Base-by-base conservation (phyloP, 768 basidiomycete species). In the Macrolepiota dolichaula region DNA sequence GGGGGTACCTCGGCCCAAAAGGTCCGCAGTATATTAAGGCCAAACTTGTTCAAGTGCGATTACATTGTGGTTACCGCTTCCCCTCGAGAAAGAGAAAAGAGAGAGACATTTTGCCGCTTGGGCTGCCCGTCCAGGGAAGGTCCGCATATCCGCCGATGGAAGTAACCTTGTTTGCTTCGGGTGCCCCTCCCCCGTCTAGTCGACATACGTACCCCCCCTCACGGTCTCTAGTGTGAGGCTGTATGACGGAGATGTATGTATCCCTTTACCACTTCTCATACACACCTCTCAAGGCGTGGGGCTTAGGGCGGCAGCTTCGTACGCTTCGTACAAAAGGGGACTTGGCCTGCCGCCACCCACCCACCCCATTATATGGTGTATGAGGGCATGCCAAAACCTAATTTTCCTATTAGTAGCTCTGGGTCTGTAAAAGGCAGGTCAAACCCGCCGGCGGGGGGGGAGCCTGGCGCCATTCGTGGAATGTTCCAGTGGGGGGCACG, bases 101-200 rank as follows among this genome's bases (percentile, higher is more conserved):
- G 42, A 19, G 13, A 27, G 25, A 49, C 19, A 7, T 12, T 49
- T 24, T 22, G 12, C 52, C 17, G 52, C 52, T 22, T 54, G 52
- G 24, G 52, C 38, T 52, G 27, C 27, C 51, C 51, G 51, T 32
- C 32, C 37, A 35, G 52, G 37, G 22, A 36, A 37, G 22, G 35
- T 24, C 52, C 52, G 52, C 22, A 24, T 25, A 22, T 54, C 52
- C 52, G 52, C 52, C 52, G 52, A 54, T 37, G 36, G 52, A 54
- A 37, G 52, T 37, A 24, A 15, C 19, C 35, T 54, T 54, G 52
- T 40, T 36, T 32, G 29, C 29, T 32, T 32, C 29, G 29, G 29
- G n/a, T n/a, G n/a, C n/a, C n/a, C n/a, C n/a, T 37, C 4, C 24
- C 13, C 15, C 35, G 19, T 54, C 22, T 37, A 9, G 37, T 22